Evolutionary conservation across 2,329 filamentous ascomycete species (phyloP).

Genomic region (Colletotrichum sp.): DNA sequence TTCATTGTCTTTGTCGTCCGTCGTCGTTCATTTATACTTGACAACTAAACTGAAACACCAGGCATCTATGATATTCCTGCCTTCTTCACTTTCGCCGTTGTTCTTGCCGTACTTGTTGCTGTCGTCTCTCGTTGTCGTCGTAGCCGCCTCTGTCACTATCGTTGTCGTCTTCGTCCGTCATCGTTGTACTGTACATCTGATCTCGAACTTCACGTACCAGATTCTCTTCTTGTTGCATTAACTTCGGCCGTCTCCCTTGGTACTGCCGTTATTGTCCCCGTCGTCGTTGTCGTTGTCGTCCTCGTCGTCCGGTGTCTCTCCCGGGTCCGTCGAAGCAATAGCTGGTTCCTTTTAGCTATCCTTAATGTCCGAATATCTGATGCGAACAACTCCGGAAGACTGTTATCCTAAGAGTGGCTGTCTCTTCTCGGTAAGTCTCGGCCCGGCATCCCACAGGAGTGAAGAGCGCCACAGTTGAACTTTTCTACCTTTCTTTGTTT

Average conservation of each 20-base stretch:
- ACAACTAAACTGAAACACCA: too few species aligned
- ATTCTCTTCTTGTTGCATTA: background rate
- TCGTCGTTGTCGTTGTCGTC: background rate
- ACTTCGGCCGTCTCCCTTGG: background rate
- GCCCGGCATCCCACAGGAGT: background rate
- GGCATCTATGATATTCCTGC: accelerated
- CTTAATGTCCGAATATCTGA: background rate
- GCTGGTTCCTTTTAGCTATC: background rate
- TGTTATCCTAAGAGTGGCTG: background rate
- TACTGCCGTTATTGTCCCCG: background rate
- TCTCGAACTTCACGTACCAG: background rate
- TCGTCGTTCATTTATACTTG: too few species aligned
- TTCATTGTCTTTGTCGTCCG: background rate
- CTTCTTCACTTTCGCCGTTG: background rate
- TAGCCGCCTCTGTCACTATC: background rate
- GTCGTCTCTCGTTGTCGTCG: background rate
- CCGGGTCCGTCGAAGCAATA: background rate
- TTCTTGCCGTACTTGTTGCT: background rate
- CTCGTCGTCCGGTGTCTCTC: background rate
- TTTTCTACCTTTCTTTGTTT: background rate
- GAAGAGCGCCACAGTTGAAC: background rate
- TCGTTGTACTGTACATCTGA: background rate
- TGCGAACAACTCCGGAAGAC: background rate
- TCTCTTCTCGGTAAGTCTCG: background rate
- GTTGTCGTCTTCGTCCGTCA: background rate